A percentile compares a stretch with the other conserved stretches of the same genome.
phyloP scores from a whole-genome alignment of 306 rosid species.

The Gleditsia sinensis region DNA sequence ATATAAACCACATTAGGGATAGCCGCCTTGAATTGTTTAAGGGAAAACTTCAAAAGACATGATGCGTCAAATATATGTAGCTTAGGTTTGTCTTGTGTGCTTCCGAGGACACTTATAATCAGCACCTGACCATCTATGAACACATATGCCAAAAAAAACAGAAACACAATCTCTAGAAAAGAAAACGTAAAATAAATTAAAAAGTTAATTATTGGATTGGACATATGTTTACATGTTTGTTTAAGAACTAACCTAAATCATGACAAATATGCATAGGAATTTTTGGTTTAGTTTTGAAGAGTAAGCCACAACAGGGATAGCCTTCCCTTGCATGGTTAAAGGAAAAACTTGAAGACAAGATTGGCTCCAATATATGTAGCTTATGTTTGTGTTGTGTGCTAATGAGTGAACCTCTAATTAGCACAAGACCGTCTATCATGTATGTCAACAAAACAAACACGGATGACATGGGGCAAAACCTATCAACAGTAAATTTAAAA shows the following conservation, averaged over 20 bases:
- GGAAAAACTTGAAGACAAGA: constrained; percentile 38
- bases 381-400: constrained; percentile 44
- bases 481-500: neutral
- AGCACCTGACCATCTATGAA: constrained; percentile 55
- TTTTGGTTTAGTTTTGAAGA: neutral
- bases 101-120: constrained; percentile 21
- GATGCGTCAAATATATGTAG: constrained; percentile 36
- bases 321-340: neutral
- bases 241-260: neutral
- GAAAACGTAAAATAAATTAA: neutral
- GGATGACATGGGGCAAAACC: neutral
- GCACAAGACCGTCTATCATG: constrained; percentile 56
- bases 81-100: constrained; percentile 48
- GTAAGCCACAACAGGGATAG: constrained; percentile 32
- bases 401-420: constrained; percentile 27
- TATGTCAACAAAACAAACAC: neutral
- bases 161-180: neutral
- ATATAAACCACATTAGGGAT: constrained; percentile 26
- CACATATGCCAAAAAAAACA: constrained; percentile 26
- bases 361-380: constrained; percentile 38
- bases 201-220: neutral
- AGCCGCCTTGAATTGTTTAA: neutral
- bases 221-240: neutral
- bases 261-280: neutral
- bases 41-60: constrained; percentile 41